These are phyloP conservation scores for Solanum phureja DNA, from an alignment of 257 asterid genomes.

Conservation along the genomic window DNA sequence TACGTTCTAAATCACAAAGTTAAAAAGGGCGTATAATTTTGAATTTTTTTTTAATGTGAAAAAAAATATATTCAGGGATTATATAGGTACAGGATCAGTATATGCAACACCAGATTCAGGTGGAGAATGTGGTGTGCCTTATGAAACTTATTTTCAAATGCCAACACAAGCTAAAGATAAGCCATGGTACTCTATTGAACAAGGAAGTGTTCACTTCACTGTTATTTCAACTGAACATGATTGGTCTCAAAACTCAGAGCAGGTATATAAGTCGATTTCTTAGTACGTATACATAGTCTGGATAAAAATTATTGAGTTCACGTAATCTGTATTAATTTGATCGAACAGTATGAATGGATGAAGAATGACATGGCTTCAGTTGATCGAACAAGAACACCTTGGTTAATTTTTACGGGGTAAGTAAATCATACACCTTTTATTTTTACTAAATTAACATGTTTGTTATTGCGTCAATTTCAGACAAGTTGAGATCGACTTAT, in stretches of 20 bases:
- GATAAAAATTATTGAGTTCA: background rate
- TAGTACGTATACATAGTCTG: background rate
- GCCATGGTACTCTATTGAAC: slow-evolving; percentile 93
- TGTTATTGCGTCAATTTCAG: background rate
- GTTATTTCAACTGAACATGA: slow-evolving; percentile 77
- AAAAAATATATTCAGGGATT: slow-evolving; percentile 40
- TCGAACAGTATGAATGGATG: slow-evolving; percentile 65
- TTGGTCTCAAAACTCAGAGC: slow-evolving; percentile 45
- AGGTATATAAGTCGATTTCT: slow-evolving; percentile 8
- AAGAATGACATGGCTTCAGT: slow-evolving; percentile 56
- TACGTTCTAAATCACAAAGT: background rate
- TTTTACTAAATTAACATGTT: background rate
- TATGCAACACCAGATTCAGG: slow-evolving; percentile 70
- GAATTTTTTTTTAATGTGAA: background rate
- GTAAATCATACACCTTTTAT: background rate
- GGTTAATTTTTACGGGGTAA: slow-evolving; percentile 79
- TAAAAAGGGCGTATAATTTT: no score
- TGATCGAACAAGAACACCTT: slow-evolving; percentile 65
- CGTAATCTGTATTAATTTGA: background rate
- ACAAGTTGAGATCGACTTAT: background rate
- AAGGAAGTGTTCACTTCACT: slow-evolving; percentile 69
- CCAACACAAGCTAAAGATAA: slow-evolving; percentile 60
- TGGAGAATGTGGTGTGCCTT: slow-evolving; percentile 91
- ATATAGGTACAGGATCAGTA: slow-evolving; percentile 43
- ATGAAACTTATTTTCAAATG: slow-evolving; percentile 86